Conservation (phyloP, 129 eudicot genomes). For the Deinandra increscens region DNA sequence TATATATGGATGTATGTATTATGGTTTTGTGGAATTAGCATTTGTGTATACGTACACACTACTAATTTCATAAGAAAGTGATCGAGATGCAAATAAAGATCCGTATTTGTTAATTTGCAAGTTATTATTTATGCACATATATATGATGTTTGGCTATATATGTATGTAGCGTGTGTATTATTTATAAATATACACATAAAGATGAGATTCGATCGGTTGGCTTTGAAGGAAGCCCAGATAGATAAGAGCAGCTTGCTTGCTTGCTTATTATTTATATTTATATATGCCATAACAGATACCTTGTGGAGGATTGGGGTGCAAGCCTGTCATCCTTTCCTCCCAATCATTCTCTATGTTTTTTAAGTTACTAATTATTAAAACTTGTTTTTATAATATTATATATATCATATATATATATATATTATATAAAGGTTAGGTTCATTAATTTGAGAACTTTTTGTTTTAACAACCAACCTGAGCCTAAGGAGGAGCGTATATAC, state of each 20-base stretch:
- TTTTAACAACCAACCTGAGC: too few species aligned
- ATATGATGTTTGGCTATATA: constrained; percentile 6
- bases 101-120: neutral
- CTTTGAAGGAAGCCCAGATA: constrained; percentile 62
- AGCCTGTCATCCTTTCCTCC: constrained; percentile 48
- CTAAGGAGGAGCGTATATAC: too few species aligned
- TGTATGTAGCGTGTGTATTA: constrained; percentile 7
- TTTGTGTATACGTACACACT: too few species aligned
- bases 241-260: constrained; percentile 31
- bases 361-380: neutral
- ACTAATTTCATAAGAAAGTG: neutral
- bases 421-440: too few species aligned
- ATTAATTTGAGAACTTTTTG: too few species aligned
- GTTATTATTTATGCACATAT: neutral
- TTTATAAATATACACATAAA: constrained; percentile 14
- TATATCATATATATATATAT: too few species aligned
- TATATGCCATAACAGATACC: constrained; percentile 55
- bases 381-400: too few species aligned
- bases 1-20: too few species aligned
- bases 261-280: constrained; percentile 46
- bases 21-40: too few species aligned
- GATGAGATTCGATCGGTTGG: constrained; percentile 80
- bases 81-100: too few species aligned
- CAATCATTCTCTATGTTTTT: neutral
- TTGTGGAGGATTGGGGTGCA: constrained; percentile 73